These are phyloP conservation scores for Solanum commersonii DNA, from an alignment of 257 asterid species.

Conservation along the genomic window DNA sequence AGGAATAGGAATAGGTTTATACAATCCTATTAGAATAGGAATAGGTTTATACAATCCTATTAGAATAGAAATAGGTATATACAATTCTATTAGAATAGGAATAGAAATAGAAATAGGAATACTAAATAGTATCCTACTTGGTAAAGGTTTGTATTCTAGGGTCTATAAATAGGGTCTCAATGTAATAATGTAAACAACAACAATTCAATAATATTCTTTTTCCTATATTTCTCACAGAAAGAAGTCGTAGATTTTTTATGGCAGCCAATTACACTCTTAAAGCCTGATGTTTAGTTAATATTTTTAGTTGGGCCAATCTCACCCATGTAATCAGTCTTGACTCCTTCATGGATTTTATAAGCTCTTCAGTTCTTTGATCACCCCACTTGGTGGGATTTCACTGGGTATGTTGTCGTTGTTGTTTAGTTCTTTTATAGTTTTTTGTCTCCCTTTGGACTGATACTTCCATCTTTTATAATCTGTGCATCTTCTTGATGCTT, in stretches of 20 bases:
- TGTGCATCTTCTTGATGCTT: background rate
- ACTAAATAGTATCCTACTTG: too few species aligned
- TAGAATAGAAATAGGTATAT: too few species aligned
- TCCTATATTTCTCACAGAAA: background rate
- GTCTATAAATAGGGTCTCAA: too few species aligned
- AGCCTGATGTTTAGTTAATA: background rate
- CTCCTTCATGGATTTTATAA: background rate
- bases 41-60: too few species aligned
- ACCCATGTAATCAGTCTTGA: background rate
- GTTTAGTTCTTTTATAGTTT: background rate
- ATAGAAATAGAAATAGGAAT: too few species aligned
- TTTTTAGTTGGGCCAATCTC: background rate
- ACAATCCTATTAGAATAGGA: too few species aligned
- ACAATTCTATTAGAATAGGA: too few species aligned
- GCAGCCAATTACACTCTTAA: background rate
- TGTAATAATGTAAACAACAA: too few species aligned
- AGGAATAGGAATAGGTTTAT: too few species aligned
- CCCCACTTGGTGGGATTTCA: background rate
- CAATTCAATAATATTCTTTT: too few species aligned
- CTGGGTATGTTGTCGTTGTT: background rate
- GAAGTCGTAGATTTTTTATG: background rate
- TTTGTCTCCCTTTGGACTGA: background rate
- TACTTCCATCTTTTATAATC: background rate
- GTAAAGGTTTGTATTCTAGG: too few species aligned
- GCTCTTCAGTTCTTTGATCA: background rate